These are phyloP conservation scores for Metarhizium humberi DNA, from an alignment of 2,329 filamentous ascomycete species.

Conservation along the genomic window DNA sequence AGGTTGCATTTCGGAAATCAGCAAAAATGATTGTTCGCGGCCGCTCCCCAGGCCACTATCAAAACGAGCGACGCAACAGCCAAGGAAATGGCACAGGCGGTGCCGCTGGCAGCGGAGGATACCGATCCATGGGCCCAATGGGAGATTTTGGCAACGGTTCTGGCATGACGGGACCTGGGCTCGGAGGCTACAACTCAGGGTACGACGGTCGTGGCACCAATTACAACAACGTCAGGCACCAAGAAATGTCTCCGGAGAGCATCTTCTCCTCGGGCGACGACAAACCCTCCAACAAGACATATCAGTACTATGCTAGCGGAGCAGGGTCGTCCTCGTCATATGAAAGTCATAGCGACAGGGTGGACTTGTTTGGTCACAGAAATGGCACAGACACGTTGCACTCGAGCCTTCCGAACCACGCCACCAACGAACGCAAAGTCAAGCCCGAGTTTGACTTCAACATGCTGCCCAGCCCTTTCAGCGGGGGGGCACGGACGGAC, in stretches of 20 bases:
- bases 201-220: slow-evolving; percentile 21
- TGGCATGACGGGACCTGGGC: slow-evolving; percentile 26
- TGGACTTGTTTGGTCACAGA: slow-evolving; percentile 41
- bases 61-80: slow-evolving; percentile 59
- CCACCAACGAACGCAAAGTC: slow-evolving; percentile 25
- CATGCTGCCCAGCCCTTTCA: slow-evolving; percentile 37
- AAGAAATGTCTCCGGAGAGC: slow-evolving; percentile 40
- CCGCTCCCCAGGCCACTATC: slow-evolving; percentile 72
- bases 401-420: slow-evolving; percentile 17
- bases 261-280: slow-evolving; percentile 42
- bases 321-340: slow-evolving; percentile 34
- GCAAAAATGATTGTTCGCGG: slow-evolving; percentile 82
- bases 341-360: slow-evolving; percentile 34
- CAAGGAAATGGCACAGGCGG: slow-evolving; percentile 59
- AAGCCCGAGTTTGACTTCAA: slow-evolving; percentile 40
- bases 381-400: slow-evolving; percentile 23
- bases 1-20: slow-evolving; percentile 63
- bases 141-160: slow-evolving; percentile 19
- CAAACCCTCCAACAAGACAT: slow-evolving; percentile 38
- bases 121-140: slow-evolving; percentile 15
- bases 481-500: slow-evolving; percentile 18
- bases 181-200: slow-evolving; percentile 13
- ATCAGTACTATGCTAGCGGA: slow-evolving; percentile 41
- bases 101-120: slow-evolving; percentile 50
- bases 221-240: slow-evolving; percentile 35